phyloP scores from a whole-genome alignment of 257 asterid species.

The Fraxinus anomala region DNA sequence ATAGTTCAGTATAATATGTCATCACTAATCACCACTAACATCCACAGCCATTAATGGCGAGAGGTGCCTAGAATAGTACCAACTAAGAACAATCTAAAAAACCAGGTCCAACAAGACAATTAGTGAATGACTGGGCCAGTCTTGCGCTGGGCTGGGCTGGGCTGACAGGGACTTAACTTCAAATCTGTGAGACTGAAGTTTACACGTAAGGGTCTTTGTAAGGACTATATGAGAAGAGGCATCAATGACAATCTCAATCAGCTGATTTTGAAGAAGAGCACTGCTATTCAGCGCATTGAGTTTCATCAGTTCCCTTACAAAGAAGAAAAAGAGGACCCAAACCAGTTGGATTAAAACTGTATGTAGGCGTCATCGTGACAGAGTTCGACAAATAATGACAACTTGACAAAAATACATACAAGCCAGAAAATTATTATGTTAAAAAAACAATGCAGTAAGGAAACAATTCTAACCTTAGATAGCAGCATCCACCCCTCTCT shows the following conservation, averaged over 20 bases:
- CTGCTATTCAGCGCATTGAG: background rate
- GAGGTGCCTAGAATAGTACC: background rate
- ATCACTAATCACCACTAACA: background rate
- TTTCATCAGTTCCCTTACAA: background rate
- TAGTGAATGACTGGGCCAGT: background rate
- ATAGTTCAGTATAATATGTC: background rate
- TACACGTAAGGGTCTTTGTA: background rate
- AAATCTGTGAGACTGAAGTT: background rate
- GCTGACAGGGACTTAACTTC: background rate
- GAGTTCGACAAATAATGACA: background rate
- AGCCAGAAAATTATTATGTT: background rate
- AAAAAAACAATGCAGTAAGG: constrained; percentile 10
- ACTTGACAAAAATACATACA: background rate
- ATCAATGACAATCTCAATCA: background rate
- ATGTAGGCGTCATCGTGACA: background rate
- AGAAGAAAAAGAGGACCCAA: background rate
- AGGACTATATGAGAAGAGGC: background rate
- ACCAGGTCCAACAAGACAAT: background rate
- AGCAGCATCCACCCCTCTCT: constrained; percentile 95
- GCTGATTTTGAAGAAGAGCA: constrained; percentile 2
- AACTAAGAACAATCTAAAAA: background rate
- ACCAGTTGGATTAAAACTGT: background rate
- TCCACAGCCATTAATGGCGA: background rate
- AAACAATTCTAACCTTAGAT: constrained; percentile 63
- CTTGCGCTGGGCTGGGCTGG: background rate